Conservation (phyloP, 2,329 filamentous ascomycete species). For the Lachnellula occidentalis region DNA sequence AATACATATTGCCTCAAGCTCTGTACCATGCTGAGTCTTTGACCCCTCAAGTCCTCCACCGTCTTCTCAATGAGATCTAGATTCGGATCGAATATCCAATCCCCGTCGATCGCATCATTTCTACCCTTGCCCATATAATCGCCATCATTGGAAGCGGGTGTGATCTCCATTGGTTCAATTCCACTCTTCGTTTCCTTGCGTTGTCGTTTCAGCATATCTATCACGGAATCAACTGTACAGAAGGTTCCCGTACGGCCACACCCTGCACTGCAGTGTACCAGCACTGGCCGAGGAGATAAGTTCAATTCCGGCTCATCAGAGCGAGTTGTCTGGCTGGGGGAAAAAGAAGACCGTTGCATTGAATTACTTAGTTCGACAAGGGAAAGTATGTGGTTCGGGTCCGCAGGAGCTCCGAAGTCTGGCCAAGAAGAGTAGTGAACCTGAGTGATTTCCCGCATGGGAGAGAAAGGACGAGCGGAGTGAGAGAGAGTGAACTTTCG, state of each 20-base stretch:
- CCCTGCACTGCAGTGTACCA: constrained; percentile 94
- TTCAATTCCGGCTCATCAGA: constrained; percentile 56
- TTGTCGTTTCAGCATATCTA: constrained; percentile 95
- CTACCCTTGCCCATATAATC: constrained; percentile 25
- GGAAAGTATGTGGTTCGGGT: constrained; percentile 78
- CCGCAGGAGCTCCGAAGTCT: constrained; percentile 88
- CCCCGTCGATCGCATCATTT: constrained; percentile 35
- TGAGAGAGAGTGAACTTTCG: constrained; percentile 84
- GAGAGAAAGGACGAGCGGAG: constrained; percentile 69
- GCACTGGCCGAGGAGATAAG: constrained; percentile 57
- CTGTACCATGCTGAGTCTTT: constrained; percentile 95
- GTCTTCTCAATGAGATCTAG: constrained; percentile 79
- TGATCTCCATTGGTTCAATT: constrained; percentile 40
- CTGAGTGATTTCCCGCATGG: constrained; percentile 88
- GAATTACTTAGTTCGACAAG: constrained; percentile 83
- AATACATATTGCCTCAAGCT: constrained; percentile 89
- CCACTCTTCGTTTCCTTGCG: constrained; percentile 35
- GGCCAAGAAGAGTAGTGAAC: constrained; percentile 96
- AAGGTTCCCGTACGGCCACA: constrained; percentile 95
- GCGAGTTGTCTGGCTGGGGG: constrained; percentile 30
- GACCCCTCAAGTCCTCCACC: constrained; percentile 83
- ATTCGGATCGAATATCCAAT: constrained; percentile 65
- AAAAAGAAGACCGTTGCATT: constrained; percentile 51
- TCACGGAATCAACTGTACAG: constrained; percentile 91
- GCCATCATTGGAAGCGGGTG: constrained; percentile 12